A percentile compares a stretch with the other conserved stretches of the same genome.
These are phyloP conservation scores for Didymella arachidicola DNA, from an alignment of 2,329 filamentous ascomycete genomes.

Conservation along the genomic window DNA sequence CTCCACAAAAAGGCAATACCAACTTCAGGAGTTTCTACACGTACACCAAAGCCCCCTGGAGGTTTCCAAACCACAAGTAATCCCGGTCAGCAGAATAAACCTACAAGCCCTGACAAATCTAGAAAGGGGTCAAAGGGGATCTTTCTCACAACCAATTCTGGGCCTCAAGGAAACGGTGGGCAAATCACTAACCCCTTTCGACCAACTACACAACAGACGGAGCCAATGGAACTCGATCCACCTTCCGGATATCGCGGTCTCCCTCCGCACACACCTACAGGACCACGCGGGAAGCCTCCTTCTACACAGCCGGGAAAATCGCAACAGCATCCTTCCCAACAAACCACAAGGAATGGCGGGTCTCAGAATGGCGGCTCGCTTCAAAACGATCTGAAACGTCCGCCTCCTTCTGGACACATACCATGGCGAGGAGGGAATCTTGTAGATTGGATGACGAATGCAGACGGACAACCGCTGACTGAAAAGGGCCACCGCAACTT, in stretches of 20 bases:
- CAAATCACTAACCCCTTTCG: not conserved
- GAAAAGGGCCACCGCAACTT: not conserved
- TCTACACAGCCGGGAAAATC: not conserved
- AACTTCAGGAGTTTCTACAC: too few species aligned
- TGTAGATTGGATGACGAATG: not conserved
- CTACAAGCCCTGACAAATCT: not conserved
- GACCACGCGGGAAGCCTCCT: not conserved
- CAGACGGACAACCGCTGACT: not conserved
- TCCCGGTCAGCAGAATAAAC: not conserved
- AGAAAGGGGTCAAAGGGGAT: not conserved
- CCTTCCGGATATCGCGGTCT: not conserved
- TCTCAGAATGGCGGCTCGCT: not conserved
- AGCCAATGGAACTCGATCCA: not conserved
- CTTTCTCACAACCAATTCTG: not conserved
- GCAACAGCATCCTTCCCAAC: not conserved
- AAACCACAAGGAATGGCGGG: not conserved
- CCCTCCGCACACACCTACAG: not conserved
- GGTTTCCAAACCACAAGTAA: too few species aligned
- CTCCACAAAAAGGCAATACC: not conserved
- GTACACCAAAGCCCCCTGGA: too few species aligned
- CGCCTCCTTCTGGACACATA: too few species aligned
- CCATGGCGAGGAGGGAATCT: not conserved
- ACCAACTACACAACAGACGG: not conserved
- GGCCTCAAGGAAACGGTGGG: not conserved
- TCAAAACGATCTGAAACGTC: not conserved